These are phyloP conservation scores for Flaveria brownii DNA, from an alignment of 129 eudicot genomes.

Conservation along the genomic window DNA sequence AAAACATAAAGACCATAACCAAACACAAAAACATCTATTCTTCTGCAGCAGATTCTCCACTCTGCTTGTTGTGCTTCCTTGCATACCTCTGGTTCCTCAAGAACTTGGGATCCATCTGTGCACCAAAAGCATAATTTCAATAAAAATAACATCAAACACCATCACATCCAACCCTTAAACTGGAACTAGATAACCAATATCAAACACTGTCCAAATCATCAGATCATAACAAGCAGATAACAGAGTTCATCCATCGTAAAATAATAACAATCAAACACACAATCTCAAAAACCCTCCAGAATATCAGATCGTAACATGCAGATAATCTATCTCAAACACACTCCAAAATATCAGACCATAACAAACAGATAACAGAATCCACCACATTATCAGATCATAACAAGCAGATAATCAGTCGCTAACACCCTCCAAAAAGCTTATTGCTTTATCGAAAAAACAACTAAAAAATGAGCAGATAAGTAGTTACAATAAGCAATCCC, in stretches of 20 bases:
- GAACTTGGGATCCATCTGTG: constrained; percentile 97
- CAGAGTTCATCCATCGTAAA: neutral
- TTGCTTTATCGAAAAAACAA: neutral
- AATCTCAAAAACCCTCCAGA: neutral
- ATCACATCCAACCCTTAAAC: neutral
- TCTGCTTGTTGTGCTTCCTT: constrained; percentile 90
- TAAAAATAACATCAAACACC: neutral
- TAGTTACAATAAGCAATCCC: neutral
- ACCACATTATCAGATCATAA: too few relatives aligned
- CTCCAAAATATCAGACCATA: neutral
- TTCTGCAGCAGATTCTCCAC: constrained; percentile 47
- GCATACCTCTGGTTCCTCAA: constrained; percentile 99
- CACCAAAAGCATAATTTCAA: neutral
- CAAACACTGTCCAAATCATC: neutral
- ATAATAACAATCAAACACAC: neutral
- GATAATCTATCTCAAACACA: neutral
- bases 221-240: neutral
- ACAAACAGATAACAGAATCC: too few relatives aligned
- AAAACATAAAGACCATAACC: constrained; percentile 9
- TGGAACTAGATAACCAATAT: neutral
- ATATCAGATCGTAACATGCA: neutral
- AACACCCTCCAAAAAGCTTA: neutral
- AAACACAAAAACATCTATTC: constrained; percentile 47
- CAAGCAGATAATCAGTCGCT: neutral
- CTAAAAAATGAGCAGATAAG: neutral